A percentile compares a stretch with the other conserved stretches of the same genome.
phyloP scores from a whole-genome alignment of 2,329 filamentous ascomycete species.

The Colletotrichum chlorophyti region DNA sequence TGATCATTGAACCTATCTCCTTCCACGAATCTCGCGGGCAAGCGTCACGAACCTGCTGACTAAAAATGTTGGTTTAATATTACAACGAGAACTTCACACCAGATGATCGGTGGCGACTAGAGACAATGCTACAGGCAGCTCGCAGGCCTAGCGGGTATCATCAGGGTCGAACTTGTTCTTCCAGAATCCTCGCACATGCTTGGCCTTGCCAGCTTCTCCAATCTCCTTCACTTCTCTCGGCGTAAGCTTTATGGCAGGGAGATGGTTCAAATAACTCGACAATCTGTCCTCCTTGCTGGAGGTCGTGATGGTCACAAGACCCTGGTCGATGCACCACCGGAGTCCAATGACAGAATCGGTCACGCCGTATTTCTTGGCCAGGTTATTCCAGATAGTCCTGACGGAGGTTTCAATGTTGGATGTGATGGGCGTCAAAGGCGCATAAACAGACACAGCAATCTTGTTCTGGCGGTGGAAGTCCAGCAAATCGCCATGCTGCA shows the following conservation, averaged over 20 bases:
- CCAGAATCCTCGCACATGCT: constrained; percentile 70
- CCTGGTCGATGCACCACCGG: constrained; percentile 67
- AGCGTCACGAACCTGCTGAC: not conserved
- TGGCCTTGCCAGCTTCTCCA: constrained; percentile 60
- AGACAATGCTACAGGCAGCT: not conserved
- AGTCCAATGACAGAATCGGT: constrained; percentile 62
- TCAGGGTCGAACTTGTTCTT: constrained; percentile 55
- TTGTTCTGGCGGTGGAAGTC: constrained; percentile 62
- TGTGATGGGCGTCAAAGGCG: constrained; percentile 58
- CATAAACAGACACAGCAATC: constrained; percentile 65
- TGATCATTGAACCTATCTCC: too few relatives aligned
- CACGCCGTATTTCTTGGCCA: constrained; percentile 66
- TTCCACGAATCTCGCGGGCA: too few relatives aligned
- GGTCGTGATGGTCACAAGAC: constrained; percentile 64
- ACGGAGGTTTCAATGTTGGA: constrained; percentile 60
- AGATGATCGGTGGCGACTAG: too few relatives aligned
- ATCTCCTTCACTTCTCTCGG: constrained; percentile 65
- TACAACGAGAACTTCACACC: not conserved
- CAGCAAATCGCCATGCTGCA: constrained; percentile 68
- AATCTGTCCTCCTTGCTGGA: constrained; percentile 65
- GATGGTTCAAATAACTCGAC: constrained; percentile 57
- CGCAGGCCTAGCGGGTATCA: constrained; percentile 50
- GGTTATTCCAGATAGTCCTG: constrained; percentile 53
- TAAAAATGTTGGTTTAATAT: not conserved
- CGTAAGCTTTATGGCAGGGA: constrained; percentile 64